Evolutionary conservation across 768 basidiomycete species (phyloP), one percentile per base, ranked within the genome.

Genomic region (Lentinula raphanica): DNA sequence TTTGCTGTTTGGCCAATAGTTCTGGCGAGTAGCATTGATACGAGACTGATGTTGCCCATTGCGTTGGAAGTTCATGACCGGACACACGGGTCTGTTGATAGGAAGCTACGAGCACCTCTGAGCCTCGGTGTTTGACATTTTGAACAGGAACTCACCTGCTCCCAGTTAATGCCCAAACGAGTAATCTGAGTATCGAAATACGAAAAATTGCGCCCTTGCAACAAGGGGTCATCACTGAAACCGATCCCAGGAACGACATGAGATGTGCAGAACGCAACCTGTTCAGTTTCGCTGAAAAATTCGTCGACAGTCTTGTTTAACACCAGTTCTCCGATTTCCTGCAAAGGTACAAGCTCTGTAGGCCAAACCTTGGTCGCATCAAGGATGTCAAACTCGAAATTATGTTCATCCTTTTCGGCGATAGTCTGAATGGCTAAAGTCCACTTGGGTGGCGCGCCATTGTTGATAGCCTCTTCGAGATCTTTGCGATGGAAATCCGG

Each of bases 401-500:
- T 81, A 68, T 93, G 83, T 69, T 94, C 90, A 44, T 82, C 76
- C 48, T 81, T 76, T 67, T 91, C 83, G 19, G 85, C 75, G 44
- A 96, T 81, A 42, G 74, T 74, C 60, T 92, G 90, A 7, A 96
- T 85, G 31, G 83, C 87, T 35, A 96, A 78, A 54, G 83, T 87
- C 86, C 87, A 96, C 67, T 82, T 88, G 7, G 94, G 85, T 65
- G 76, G 86, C 1, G 78, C 76, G 3, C 87, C 90, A 29, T 74
- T 79, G 35, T 83, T 74, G 60, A 96, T 94, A 5, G 93, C 92
- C 64, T 94, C 93, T 53, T 83, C 81, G 2, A 95, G 72, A 66
- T 95, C 92, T 66, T 93, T 88, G 31, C 92, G 83, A 62, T 94
- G 92, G 72, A 90, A 95, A 69, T 94, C 84, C 35, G 94, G 92